These are phyloP conservation scores for Gossypioides kirkii DNA, from an alignment of 345 rosid species.

Conservation along the genomic window DNA sequence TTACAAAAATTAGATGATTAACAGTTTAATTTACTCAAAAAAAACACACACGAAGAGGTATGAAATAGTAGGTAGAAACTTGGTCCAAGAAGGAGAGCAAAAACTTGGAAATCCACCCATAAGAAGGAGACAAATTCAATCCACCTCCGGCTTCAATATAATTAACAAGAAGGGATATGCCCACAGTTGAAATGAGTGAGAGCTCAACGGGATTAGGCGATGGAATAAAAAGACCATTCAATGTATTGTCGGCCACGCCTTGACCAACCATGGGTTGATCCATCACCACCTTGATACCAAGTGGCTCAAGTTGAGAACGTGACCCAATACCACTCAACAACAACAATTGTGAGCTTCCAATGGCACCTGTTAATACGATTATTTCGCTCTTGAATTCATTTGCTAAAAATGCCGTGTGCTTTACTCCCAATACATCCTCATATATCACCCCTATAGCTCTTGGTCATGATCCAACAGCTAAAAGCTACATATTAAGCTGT, in stretches of 20 bases:
- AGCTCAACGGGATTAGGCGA: conserved; percentile 64
- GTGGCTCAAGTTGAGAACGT: conserved; percentile 34
- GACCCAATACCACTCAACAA: conserved; percentile 85
- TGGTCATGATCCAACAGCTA: conserved; percentile 31
- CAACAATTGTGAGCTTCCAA: conserved; percentile 74
- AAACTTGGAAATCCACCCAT: conserved; percentile 31
- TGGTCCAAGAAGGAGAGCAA: conserved; percentile 28
- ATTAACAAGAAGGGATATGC: conserved; percentile 43
- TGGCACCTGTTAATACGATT: conserved; percentile 58
- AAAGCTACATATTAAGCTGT: too few relatives aligned
- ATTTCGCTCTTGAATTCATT: conserved; percentile 42
- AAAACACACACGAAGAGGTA: neutral
- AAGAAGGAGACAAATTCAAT: conserved; percentile 32
- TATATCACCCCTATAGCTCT: conserved; percentile 60
- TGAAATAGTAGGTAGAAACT: conserved; percentile 42
- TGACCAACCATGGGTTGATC: conserved; percentile 80
- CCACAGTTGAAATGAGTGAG: conserved; percentile 73
- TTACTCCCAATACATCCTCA: conserved; percentile 36
- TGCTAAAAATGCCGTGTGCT: conserved; percentile 36
- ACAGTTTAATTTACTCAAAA: too few relatives aligned
- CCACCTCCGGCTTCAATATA: conserved; percentile 71
- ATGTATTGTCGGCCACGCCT: conserved; percentile 74
- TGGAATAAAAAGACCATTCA: conserved; percentile 58
- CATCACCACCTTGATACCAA: conserved; percentile 39
- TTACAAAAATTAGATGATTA: too few relatives aligned